Percentiles rank a stretch among this genome's conserved stretches.
These are phyloP conservation scores for Vicia faba DNA, from an alignment of 306 rosid genomes.

Conservation along the genomic window DNA sequence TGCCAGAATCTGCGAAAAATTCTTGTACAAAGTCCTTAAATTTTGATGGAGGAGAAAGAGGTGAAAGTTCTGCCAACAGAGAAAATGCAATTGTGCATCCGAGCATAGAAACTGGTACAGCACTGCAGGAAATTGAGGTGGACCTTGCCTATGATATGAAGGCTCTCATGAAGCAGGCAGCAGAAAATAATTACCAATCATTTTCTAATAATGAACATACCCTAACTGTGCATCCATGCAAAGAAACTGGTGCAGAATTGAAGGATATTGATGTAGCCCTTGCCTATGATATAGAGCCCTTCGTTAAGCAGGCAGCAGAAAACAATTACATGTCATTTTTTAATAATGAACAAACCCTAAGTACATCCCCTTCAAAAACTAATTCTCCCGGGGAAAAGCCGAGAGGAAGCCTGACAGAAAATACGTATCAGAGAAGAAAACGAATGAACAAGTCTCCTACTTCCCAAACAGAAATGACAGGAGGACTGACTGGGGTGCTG, in stretches of 20 bases:
- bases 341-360: constrained; percentile 28
- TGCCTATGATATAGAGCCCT: constrained; percentile 11
- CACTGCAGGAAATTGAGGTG: constrained; percentile 30
- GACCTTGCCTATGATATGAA: constrained; percentile 27
- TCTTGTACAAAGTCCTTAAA: constrained; percentile 44
- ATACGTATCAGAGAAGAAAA: constrained; percentile 56
- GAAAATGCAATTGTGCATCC: constrained; percentile 28
- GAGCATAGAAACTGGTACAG: constrained; percentile 29
- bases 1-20: constrained; percentile 40
- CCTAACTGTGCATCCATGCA: constrained; percentile 21
- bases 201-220: constrained; percentile 33
- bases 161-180: constrained; percentile 14
- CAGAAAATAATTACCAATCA: constrained; percentile 33
- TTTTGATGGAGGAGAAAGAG: constrained; percentile 34
- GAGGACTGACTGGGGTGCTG: constrained; percentile 28
- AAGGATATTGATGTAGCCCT: constrained; percentile 34
- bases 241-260: constrained; percentile 29
- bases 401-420: constrained; percentile 32
- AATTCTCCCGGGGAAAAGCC: constrained; percentile 9
- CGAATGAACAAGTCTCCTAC: constrained; percentile 36
- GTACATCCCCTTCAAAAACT: constrained; percentile 22
- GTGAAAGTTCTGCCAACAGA: constrained; percentile 30
- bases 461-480: constrained; percentile 36
- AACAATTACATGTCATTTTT: constrained; percentile 35
- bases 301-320: constrained; percentile 21